phyloP scores from a whole-genome alignment of 2,329 filamentous ascomycete genomes.

The Xylaria sp. region DNA sequence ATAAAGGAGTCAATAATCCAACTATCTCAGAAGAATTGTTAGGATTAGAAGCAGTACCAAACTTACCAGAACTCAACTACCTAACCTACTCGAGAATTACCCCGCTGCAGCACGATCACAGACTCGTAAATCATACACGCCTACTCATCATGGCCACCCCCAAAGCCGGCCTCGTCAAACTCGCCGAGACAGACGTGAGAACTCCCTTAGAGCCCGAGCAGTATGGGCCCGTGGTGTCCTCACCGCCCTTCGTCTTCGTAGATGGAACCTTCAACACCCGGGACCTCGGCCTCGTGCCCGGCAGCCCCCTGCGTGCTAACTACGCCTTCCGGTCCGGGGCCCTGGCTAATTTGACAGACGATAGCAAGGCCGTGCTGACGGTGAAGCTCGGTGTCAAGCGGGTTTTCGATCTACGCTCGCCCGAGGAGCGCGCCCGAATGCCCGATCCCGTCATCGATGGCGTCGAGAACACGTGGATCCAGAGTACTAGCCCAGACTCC shows the following conservation, averaged over 20 bases:
- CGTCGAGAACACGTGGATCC: slow-evolving; percentile 54
- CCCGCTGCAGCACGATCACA: slow-evolving; percentile 9
- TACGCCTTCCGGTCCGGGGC: slow-evolving; percentile 55
- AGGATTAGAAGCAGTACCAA: not conserved
- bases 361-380: slow-evolving; percentile 46
- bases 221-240: slow-evolving; percentile 45
- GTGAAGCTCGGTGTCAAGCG: slow-evolving; percentile 47
- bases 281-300: slow-evolving; percentile 54
- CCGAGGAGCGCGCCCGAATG: slow-evolving; percentile 48
- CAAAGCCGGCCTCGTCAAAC: slow-evolving; percentile 42
- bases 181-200: slow-evolving; percentile 50
- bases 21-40: not conserved
- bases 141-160: slow-evolving; percentile 34
- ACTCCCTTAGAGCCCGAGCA: slow-evolving; percentile 46
- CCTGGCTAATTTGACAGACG: slow-evolving; percentile 45
- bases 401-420: slow-evolving; percentile 59
- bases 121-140: not conserved
- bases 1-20: not conserved
- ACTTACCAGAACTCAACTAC: not conserved
- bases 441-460: slow-evolving; percentile 50
- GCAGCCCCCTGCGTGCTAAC: slow-evolving; percentile 48
- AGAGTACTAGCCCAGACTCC: slow-evolving; percentile 44
- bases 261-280: slow-evolving; percentile 58
- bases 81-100: not conserved
- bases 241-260: slow-evolving; percentile 54